Evolutionary conservation across 345 rosid species (phyloP).

Genomic region (Eucalyptus tenuipes): DNA sequence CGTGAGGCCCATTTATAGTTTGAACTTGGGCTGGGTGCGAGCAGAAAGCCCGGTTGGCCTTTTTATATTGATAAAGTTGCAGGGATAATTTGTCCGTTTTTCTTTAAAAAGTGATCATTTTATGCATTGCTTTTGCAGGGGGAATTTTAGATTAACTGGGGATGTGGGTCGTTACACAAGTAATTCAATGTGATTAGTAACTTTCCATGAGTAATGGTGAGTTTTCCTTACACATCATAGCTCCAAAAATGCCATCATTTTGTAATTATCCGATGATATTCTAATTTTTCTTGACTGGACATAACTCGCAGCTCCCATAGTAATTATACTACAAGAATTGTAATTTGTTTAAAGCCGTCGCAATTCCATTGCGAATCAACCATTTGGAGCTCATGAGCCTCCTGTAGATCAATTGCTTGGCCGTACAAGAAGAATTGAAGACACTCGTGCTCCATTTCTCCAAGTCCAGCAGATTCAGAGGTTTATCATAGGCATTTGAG

Average conservation of each 20-base stretch:
- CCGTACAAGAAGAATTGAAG: no score
- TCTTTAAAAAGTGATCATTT: background rate
- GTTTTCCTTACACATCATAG: background rate
- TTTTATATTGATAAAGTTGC: background rate
- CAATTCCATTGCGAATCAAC: background rate
- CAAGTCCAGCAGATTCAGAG: no score
- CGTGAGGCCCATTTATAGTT: background rate
- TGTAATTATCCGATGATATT: background rate
- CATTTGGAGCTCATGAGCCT: no score
- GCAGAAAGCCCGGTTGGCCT: background rate
- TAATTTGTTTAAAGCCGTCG: background rate
- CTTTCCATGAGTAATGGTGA: background rate
- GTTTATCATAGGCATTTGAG: no score
- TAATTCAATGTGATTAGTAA: background rate
- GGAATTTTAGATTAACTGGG: background rate
- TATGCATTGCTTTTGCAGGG: background rate
- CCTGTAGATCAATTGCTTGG: no score
- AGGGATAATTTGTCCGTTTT: background rate
- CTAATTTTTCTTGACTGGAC: background rate
- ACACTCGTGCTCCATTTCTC: no score
- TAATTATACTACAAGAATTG: background rate
- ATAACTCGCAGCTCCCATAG: background rate
- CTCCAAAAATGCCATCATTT: background rate
- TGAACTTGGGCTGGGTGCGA: background rate
- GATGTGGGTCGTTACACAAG: background rate